Evolutionary conservation across 1,284 basidiomycete species (phyloP), one percentile per base, ranked within the genome.

Genomic region (Phenoliferia sp.): DNA sequence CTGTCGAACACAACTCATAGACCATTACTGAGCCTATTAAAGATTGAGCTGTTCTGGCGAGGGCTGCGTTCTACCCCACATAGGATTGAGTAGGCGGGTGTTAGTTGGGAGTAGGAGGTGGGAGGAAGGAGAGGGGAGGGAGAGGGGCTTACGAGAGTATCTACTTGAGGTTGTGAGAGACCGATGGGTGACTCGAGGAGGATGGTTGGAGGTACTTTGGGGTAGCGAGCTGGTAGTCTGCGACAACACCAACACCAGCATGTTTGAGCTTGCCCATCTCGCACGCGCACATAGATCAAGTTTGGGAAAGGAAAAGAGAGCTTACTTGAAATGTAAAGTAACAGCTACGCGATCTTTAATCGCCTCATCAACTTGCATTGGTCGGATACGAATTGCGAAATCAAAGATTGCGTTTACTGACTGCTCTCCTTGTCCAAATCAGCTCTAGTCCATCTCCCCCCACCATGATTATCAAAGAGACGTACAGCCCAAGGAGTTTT

Each of bases 351-450:
- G 65, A 29, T 72, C 69, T 61, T 73, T 72, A 26, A 73, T 48
- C 15, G 68, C 71, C 31, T 73, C 75, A 33, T 75, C 74, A 29
- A 65, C 66, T 22, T 57, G 31, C 55, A 57, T 57, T 0, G 73
- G 72, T n/a, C 70, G 67, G 0, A 75, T 61, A 36, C 67, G 63
- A 48, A 76, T 61, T 16, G 66, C 60, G 39, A 73, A 76, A 32
- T 76, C 73, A 65, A 74, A 73, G 28, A 66, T 72, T 12, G 75
- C 75, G 36, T 74, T 76, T 36, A 76, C 75, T 12, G 68, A 60
- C 73, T 75, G 61, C 1, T 1, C 22, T 35, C 19, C 44, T 2
- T 35, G 5, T 2, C 19, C 22, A 33, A 48, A 26, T 39, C 32
- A 12, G 19, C 3, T 3, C 26, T 2, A 5, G 32, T 26, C 26